phyloP scores from a whole-genome alignment of 2,329 filamentous ascomycete genomes.

The Cladobotryum protrusum region DNA sequence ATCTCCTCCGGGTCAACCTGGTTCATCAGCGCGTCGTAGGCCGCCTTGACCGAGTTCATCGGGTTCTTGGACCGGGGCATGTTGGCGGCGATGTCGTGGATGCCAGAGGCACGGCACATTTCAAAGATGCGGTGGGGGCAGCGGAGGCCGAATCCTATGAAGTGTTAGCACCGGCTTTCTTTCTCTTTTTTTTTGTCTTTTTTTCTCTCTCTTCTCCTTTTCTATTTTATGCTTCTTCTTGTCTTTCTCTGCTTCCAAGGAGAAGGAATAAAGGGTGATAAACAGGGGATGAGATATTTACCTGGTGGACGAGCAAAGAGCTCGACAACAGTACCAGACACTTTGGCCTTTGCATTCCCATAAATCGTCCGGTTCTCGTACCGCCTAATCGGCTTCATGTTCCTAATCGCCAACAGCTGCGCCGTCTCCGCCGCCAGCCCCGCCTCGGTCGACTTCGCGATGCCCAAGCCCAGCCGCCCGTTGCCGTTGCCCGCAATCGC shows the following conservation, averaged over 20 bases:
- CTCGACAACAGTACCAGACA: constrained; percentile 80
- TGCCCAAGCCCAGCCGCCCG: constrained; percentile 80
- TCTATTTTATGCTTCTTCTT: not conserved
- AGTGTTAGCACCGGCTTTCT: not conserved
- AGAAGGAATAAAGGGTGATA: not conserved
- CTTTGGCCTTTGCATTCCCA: constrained; percentile 76
- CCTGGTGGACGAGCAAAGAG: constrained; percentile 80
- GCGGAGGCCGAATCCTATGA: constrained; percentile 82
- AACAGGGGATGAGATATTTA: constrained; percentile 45
- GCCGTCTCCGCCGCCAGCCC: constrained; percentile 65
- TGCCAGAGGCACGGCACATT: constrained; percentile 80
- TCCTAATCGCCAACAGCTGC: constrained; percentile 74
- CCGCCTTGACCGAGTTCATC: constrained; percentile 96
- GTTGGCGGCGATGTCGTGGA: constrained; percentile 76
- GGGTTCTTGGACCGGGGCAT: constrained; percentile 85
- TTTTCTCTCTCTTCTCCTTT: not conserved
- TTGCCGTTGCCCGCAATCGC: constrained; percentile 81
- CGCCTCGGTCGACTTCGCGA: constrained; percentile 77
- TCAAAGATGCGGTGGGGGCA: constrained; percentile 90
- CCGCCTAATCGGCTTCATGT: constrained; percentile 84
- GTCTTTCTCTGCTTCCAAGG: not conserved
- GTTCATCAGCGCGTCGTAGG: constrained; percentile 72
- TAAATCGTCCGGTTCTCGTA: constrained; percentile 92
- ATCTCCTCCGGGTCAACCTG: constrained; percentile 87
- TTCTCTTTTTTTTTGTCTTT: not conserved